Conservation (phyloP, 2,329 filamentous ascomycete genomes). For the Cyphellophora europaea region DNA sequence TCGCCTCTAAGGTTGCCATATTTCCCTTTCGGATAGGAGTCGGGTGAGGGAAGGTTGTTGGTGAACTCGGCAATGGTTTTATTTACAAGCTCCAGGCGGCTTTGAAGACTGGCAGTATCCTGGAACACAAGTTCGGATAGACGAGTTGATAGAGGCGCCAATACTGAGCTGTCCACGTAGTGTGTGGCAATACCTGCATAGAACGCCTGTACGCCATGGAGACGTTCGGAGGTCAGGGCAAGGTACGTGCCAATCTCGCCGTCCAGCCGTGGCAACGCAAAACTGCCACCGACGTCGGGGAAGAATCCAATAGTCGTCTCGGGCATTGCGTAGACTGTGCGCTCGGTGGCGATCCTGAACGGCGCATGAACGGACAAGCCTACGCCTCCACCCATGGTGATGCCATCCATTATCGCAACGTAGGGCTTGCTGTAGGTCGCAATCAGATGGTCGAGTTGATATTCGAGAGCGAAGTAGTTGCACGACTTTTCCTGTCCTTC, state of each 20-base stretch:
- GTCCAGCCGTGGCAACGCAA: slow-evolving; percentile 86
- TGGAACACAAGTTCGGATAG: slow-evolving; percentile 82
- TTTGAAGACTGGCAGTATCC: slow-evolving; percentile 57
- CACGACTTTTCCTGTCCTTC: slow-evolving; percentile 66
- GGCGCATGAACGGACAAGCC: slow-evolving; percentile 91
- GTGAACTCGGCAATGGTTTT: slow-evolving; percentile 84
- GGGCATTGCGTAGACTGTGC: slow-evolving; percentile 94
- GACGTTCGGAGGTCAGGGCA: slow-evolving; percentile 75
- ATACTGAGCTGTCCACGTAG: slow-evolving; percentile 83
- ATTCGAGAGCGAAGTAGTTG: slow-evolving; percentile 90
- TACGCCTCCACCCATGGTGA: slow-evolving; percentile 97
- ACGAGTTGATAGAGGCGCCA: slow-evolving; percentile 72
- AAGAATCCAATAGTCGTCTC: slow-evolving; percentile 98
- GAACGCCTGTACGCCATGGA: slow-evolving; percentile 76
- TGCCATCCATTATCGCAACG: slow-evolving; percentile 91
- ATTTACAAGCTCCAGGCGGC: slow-evolving; percentile 66
- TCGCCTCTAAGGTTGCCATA: slow-evolving; percentile 50
- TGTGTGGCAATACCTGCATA: slow-evolving; percentile 91
- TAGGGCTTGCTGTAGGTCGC: slow-evolving; percentile 90
- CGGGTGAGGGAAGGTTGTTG: slow-evolving; percentile 61
- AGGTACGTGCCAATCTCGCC: slow-evolving; percentile 85
- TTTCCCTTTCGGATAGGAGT: slow-evolving; percentile 44
- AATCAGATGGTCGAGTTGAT: slow-evolving; percentile 90
- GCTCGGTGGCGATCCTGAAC: slow-evolving; percentile 92
- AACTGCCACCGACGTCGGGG: slow-evolving; percentile 92